Evolutionary conservation across 768 basidiomycete species (phyloP), one percentile per base, ranked within the genome.

Genomic region (Saitozyma sp.): DNA sequence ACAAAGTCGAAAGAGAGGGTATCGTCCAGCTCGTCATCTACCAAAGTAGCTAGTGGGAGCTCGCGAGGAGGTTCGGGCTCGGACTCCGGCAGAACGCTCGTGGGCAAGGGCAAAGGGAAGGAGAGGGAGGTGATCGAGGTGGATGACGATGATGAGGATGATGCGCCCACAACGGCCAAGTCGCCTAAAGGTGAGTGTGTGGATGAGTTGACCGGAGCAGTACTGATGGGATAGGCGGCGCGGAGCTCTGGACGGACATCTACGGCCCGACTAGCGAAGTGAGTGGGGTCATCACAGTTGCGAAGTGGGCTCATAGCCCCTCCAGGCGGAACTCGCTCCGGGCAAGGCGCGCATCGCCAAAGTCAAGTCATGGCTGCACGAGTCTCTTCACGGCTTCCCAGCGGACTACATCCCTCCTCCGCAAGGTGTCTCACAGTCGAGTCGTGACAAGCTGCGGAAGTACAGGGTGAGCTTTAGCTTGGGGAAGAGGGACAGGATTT

Each of bases 351-450:
- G 76, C 7, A 62, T 79, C 29, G 58, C 50, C 9, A 64, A 59
- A 52, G 71, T 79, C 41, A 73, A 67, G 58, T 58, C 62, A n/a
- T 79, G 78, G 78, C 56, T 79, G 49, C 67, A 73, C 52, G 76
- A 78, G 54, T 66, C 76, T 1, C 38, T 76, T 8, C 69, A 68
- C 52, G 78, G 78, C 9, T 53, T 60, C 38, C 69, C 74, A 4
- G 46, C 39, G 8, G 67, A 61, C 8, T 45, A 41, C 13, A 39
- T 56, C 1, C 40, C 48, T 14, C 53, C 67, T 11, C 54, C 70
- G 8, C 40, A 40, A 14, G 45, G 48, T 6, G 17, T 61, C 17
- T 45, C 37, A 19, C 43, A 63, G 42, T 59, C 60, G 3, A 64
- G 64, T 39, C 59, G 45, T 20, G 76, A 78, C n/a, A 68, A 64